A percentile compares a stretch with the other conserved stretches of the same genome.
Conservation (phyloP, 768 basidiomycete genomes). For the Mycena polygramma region DNA sequence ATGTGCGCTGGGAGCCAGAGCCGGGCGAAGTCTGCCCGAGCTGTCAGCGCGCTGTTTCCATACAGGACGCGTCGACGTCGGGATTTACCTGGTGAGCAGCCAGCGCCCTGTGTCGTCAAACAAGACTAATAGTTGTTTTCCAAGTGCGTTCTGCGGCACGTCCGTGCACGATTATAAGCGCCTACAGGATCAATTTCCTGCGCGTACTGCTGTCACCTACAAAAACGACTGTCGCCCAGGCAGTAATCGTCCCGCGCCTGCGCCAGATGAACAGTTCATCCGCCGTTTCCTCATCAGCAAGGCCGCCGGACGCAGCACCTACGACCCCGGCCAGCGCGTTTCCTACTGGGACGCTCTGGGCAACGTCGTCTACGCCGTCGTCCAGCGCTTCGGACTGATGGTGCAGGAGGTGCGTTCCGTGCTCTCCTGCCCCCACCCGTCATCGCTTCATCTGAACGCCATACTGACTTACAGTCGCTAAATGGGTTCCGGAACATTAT, state of each 20-base stretch:
- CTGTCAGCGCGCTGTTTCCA: conserved; percentile 7
- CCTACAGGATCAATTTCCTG: conserved; percentile 11
- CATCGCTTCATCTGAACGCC: neutral
- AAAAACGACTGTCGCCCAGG: neutral
- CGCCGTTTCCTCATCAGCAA: conserved; percentile 18
- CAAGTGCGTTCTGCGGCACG: conserved; percentile 14
- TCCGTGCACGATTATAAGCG: conserved; percentile 12
- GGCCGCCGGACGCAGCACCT: neutral
- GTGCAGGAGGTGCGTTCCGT: conserved; percentile 8
- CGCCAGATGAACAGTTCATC: neutral
- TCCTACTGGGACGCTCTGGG: conserved; percentile 3
- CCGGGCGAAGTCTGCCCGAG: conserved; percentile 12
- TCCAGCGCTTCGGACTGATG: conserved; percentile 11
- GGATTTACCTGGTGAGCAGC: conserved; percentile 1
- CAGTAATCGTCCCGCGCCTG: too few relatives aligned
- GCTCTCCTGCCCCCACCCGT: neutral
- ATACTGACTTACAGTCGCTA: neutral
- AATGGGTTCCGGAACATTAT: too few relatives aligned
- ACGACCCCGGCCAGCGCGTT: conserved; percentile 5
- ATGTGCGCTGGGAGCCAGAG: neutral
- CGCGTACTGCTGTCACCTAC: neutral
- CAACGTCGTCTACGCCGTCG: conserved; percentile 3
- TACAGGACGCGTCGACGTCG: neutral
- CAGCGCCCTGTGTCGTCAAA: too few relatives aligned
- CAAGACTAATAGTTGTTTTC: too few relatives aligned